These are phyloP conservation scores for Coelastrella sp. DNA, from an alignment of 139 green algal species.

Conservation along the genomic window DNA sequence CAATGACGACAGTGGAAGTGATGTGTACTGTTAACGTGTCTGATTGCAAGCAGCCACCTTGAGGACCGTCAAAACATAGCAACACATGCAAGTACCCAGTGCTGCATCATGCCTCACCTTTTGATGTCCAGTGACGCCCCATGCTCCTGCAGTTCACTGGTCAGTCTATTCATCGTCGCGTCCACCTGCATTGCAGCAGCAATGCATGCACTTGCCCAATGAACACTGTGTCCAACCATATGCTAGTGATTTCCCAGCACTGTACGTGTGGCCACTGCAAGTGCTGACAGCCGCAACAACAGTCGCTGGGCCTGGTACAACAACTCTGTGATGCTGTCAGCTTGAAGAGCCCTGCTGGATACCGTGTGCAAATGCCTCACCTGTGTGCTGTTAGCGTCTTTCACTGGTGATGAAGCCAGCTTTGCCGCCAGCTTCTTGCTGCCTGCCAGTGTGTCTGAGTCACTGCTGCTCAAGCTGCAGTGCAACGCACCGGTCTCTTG, in stretches of 20 bases:
- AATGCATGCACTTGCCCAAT: background rate
- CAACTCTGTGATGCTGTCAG: no score
- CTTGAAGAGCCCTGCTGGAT: background rate
- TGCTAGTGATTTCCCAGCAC: background rate
- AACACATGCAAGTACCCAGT: background rate
- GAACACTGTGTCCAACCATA: background rate
- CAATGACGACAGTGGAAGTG: no score
- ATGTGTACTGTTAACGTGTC: no score
- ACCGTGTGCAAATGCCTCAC: background rate
- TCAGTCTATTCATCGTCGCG: background rate
- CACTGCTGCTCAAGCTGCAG: background rate
- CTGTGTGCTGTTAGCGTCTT: constrained; percentile 13
- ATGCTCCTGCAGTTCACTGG: background rate
- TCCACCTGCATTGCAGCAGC: background rate
- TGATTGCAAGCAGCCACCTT: no score
- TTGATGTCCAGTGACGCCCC: background rate
- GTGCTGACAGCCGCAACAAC: no score
- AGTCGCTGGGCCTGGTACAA: no score
- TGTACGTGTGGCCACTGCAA: no score
- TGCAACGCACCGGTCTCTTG: background rate
- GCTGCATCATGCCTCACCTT: background rate
- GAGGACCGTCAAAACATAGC: background rate
- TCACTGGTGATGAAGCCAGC: background rate
- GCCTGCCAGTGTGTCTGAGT: background rate
- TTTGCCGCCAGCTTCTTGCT: background rate